Conservation (phyloP, 768 basidiomycete genomes). For the Boletus rubropictus region DNA sequence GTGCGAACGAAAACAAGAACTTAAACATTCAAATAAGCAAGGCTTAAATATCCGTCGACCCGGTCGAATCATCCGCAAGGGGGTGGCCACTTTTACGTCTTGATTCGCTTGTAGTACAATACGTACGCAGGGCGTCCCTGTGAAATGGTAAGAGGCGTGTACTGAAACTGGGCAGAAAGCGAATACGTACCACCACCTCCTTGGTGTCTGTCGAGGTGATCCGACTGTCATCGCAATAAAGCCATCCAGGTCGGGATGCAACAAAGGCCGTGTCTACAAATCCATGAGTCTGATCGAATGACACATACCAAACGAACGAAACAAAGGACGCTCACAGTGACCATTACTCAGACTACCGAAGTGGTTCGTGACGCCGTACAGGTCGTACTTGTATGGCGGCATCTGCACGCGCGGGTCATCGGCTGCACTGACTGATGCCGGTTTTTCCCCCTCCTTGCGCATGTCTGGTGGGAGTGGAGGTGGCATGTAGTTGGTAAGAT, state of each 20-base stretch:
- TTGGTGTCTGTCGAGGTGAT: constrained; percentile 66
- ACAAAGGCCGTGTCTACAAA: constrained; percentile 85
- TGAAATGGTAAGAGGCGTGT: constrained; percentile 24
- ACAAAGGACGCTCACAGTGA: constrained; percentile 63
- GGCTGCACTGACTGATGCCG: constrained; percentile 18
- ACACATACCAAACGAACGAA: not conserved
- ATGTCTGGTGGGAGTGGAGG: constrained; percentile 64
- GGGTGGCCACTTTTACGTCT: constrained; percentile 14
- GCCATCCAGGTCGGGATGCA: constrained; percentile 81
- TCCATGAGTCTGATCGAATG: not conserved
- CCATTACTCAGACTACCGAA: constrained; percentile 91
- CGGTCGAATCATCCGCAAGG: not conserved
- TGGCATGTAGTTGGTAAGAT: constrained; percentile 82
- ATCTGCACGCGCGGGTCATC: constrained; percentile 77
- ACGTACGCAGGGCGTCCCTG: constrained; percentile 71
- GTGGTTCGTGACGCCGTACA: constrained; percentile 96
- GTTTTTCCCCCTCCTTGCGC: constrained; percentile 45
- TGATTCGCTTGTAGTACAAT: constrained; percentile 69
- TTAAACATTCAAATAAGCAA: constrained; percentile 26
- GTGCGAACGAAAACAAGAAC: not conserved
- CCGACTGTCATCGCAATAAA: constrained; percentile 91
- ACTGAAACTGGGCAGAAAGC: not conserved
- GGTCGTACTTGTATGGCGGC: constrained; percentile 89
- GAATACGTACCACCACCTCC: constrained; percentile 71
- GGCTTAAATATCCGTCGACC: constrained; percentile 18